A percentile compares a stretch with the other conserved stretches of the same genome.
These are phyloP conservation scores for Fusarium citri DNA, from an alignment of 2,329 filamentous ascomycete genomes.

Conservation along the genomic window DNA sequence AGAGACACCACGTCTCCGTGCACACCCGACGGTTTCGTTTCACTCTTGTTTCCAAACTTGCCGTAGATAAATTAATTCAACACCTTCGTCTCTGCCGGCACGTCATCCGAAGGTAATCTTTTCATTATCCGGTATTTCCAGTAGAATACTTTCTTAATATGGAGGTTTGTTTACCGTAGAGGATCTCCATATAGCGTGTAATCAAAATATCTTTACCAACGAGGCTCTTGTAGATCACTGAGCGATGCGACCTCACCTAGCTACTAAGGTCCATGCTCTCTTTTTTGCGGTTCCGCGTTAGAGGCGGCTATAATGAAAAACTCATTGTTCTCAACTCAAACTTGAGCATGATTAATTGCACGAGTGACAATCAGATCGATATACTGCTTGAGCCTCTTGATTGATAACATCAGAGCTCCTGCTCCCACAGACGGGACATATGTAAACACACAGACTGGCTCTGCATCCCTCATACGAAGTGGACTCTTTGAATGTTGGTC, in stretches of 20 bases:
- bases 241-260: slow-evolving; percentile 27
- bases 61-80: slow-evolving; percentile 9
- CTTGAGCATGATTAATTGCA: slow-evolving; percentile 10
- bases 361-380: background rate
- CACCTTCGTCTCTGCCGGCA: slow-evolving; percentile 3
- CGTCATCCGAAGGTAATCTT: slow-evolving; percentile 14
- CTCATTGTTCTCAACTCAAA: background rate
- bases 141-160: background rate
- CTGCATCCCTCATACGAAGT: background rate
- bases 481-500: slow-evolving; percentile 16
- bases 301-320: slow-evolving; percentile 20
- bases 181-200: slow-evolving; percentile 1
- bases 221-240: slow-evolving; percentile 20
- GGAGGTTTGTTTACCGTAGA: background rate
- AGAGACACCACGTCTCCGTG: slow-evolving; percentile 22
- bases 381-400: background rate
- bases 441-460: background rate
- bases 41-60: slow-evolving; percentile 24
- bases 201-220: background rate
- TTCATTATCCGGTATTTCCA: background rate
- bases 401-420: background rate
- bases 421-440: background rate
- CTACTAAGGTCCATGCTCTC: slow-evolving; percentile 25
- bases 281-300: background rate
- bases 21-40: slow-evolving; percentile 26